A percentile compares a stretch with the other conserved stretches of the same genome.
Evolutionary conservation across 139 green algal species (phyloP).

Genomic region (Tetradesmus obliquus): DNA sequence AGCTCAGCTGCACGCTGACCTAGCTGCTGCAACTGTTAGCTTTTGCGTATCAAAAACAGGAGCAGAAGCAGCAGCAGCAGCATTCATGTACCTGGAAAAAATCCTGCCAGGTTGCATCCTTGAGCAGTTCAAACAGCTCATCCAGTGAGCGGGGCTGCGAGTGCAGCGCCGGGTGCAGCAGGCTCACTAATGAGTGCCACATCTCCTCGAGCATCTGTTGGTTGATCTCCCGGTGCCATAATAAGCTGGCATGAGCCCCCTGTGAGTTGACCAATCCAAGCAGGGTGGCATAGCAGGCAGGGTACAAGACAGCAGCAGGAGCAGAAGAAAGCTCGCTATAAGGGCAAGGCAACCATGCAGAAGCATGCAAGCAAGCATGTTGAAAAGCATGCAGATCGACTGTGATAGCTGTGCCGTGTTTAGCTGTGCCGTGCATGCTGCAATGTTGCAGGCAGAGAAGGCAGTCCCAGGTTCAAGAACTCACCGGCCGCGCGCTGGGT

Average conservation of each 20-base stretch:
- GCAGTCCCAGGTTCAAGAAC: not conserved
- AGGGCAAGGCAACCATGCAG: too few relatives aligned
- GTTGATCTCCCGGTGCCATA: constrained; percentile 22
- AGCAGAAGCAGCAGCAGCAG: not conserved
- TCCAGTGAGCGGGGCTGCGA: not conserved
- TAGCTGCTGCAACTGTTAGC: not conserved
- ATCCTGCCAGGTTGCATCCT: constrained; percentile 26
- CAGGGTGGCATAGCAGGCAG: not conserved
- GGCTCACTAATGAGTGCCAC: constrained; percentile 9
- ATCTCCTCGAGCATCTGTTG: constrained; percentile 10
- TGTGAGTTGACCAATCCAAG: not conserved
- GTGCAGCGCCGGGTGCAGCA: not conserved
- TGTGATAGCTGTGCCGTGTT: too few relatives aligned
- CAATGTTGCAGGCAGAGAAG: not conserved
- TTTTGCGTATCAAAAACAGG: not conserved
- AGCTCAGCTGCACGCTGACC: not conserved
- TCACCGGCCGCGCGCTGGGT: not conserved
- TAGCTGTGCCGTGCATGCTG: not conserved
- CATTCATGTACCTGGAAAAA: constrained; percentile 14
- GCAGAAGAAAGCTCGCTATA: too few relatives aligned
- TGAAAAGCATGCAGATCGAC: not conserved
- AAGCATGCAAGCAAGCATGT: not conserved
- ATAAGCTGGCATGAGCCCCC: not conserved
- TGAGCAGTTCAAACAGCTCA: not conserved
- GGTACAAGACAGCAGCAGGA: not conserved